Conservation (phyloP, 164 flowering plant genomes). For the Berberis vulgaris region DNA sequence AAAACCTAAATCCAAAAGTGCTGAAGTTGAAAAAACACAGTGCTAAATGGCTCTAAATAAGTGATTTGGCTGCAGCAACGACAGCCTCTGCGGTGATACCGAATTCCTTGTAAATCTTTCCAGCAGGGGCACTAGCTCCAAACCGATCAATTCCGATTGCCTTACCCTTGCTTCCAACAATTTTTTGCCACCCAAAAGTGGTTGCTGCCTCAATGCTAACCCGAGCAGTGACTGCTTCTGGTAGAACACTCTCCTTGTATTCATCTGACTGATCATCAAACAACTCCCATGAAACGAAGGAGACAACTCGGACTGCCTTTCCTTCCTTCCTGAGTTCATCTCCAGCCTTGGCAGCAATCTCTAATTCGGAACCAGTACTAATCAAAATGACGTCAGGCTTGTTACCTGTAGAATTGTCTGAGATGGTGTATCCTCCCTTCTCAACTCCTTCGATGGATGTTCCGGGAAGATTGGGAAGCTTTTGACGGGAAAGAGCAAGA, state of each 20-base stretch:
- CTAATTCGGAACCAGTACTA: constrained; percentile 96
- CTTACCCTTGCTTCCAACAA: constrained; percentile 75
- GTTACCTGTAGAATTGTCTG: constrained; percentile 78
- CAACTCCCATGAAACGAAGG: constrained; percentile 84
- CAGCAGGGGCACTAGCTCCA: constrained; percentile 98
- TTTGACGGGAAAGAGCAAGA: constrained; percentile 91
- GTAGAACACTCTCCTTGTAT: constrained; percentile 94
- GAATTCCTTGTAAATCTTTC: constrained; percentile 80
- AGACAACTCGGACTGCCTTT: constrained; percentile 81
- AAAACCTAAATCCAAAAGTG: constrained; percentile 12
- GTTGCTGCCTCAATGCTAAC: constrained; percentile 94
- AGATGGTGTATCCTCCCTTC: constrained; percentile 83
- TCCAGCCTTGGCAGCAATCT: constrained; percentile 78
- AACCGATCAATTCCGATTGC: constrained; percentile 82
- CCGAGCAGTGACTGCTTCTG: constrained; percentile 68
- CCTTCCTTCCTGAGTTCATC: constrained; percentile 88
- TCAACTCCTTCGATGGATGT: constrained; percentile 83
- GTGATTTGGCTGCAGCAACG: constrained; percentile 67
- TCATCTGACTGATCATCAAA: constrained; percentile 81
- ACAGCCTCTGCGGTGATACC: constrained; percentile 88
- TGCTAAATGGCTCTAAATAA: constrained; percentile 22
- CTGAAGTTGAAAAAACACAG: constrained; percentile 3
- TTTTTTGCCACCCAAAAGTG: constrained; percentile 87
- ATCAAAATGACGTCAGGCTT: constrained; percentile 85
- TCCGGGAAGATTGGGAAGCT: constrained; percentile 76